These are phyloP conservation scores for Colletotrichum liaoningense DNA, from an alignment of 2,329 filamentous ascomycete genomes.

Conservation along the genomic window DNA sequence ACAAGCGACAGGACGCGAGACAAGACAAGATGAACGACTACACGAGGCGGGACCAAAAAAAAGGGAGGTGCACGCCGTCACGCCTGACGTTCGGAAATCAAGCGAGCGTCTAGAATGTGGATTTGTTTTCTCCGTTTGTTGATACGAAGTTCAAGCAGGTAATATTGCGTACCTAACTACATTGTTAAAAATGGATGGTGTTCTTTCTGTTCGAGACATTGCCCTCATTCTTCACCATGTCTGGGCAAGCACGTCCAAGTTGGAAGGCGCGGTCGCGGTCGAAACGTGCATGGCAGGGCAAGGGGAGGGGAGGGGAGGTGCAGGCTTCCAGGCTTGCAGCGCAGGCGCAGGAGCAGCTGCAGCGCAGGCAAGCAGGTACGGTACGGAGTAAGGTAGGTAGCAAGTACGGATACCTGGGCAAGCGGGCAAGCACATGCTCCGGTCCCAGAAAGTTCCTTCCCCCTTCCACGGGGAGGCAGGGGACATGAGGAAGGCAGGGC, in stretches of 20 bases:
- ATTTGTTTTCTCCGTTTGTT: background rate
- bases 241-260: background rate
- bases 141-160: background rate
- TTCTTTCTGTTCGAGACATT: background rate
- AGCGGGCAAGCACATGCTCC: conserved; percentile 5
- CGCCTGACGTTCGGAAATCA: background rate
- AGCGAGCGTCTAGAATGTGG: background rate
- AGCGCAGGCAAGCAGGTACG: background rate
- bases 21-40: conserved; percentile 14
- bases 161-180: background rate
- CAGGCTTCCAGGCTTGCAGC: background rate
- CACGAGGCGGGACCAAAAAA: conserved; percentile 10
- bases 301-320: background rate
- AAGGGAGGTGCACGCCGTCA: background rate
- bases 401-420: background rate
- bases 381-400: background rate
- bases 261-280: background rate
- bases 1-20: conserved; percentile 12
- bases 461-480: conserved; percentile 19
- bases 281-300: conserved; percentile 16
- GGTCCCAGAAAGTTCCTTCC: conserved; percentile 16
- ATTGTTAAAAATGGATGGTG: background rate
- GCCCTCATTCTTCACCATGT: conserved; percentile 19
- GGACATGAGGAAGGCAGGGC: conserved; percentile 7
- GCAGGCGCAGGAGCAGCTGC: background rate